Evolutionary conservation across 2,329 filamentous ascomycete species (phyloP), one percentile per base, ranked within the genome.

Genomic region (Pseudopithomyces chartarum): DNA sequence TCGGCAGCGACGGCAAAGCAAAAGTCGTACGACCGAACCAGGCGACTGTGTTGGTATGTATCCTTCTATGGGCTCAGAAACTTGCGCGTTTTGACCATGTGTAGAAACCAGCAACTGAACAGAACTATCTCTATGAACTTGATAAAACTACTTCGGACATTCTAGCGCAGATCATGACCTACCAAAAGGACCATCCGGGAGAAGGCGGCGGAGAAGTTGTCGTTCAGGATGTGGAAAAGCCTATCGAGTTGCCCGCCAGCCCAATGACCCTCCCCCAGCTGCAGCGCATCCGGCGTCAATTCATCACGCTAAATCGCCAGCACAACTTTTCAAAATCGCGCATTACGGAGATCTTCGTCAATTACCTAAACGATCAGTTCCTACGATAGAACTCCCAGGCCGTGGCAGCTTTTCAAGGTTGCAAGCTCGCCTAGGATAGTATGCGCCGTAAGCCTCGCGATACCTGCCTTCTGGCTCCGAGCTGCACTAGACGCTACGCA

Each of bases 81-180:
- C 13, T 23, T 34, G 12, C 32, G 57, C 62, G 23, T 65, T 34
- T 51, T 51, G 48, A 51, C 26, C 12, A 12, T 8, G 22, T 34
- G 15, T 52, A 81, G 76, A 91, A 81, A 81, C 87, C 71, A 67
- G 87, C 78, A 72, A 87, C 70, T 0, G 82, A 83, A 68, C 80
- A 84, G 54, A 89, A 93, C 69, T 93, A 92, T 72, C 81, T 96
- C 51, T 92, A 95, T 72, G 83, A 91, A 57, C 81, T 96, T 22
- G 91, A 96, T 75, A 86, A 86, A 61, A 87, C 87, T 70, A 94
- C 91, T 7, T 91, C 92, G 64, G 89, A 89, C 52, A 85, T 96
- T 29, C 83, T 95, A 52, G 85, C 86, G 64, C 81, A 82, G 54
- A 87, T 96, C 36, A 76, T 90, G 55, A 85, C 89, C 46, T 87